Evolutionary conservation across 139 green algal species (phyloP), one percentile per base, ranked within the genome.

Genomic region (Axilococcus clingmanii): DNA sequence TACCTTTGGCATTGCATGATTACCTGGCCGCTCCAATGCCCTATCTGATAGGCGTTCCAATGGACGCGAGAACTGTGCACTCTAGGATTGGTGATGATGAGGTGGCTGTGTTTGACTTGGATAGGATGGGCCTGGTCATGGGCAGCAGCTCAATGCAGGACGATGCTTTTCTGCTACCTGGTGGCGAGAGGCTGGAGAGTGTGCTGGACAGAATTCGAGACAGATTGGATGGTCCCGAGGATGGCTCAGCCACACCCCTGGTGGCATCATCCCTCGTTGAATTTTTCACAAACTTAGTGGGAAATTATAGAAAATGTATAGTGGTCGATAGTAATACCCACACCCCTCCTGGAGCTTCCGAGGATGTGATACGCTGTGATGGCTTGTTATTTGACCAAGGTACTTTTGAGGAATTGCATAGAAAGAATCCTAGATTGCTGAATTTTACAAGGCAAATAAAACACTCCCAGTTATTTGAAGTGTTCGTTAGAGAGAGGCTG

Each of bases 21-120:
- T 90, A 89, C 69, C 69, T 91, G 46, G 52, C 66, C 1, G 82
- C 82, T 2, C 81, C 82, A 24, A 87, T 91, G 73, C 82, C 82
- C 19, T 91, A 85, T 55, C 60, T 91, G n/a, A 66, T 86, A 12
- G 82, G 82, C 30, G 36, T 91, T 34, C 76, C 68, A 30, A 68
- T 71, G 4, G 52, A 79, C 17, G 58, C 79, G 61, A 63, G 85
- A 61, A 66, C 64, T 2, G 43, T 48, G 32, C 58, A 87, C 23
- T 57, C 68, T 14, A 46, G 54, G 22, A 68, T 81, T 33, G 41
- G 63, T 2, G 73, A 88, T 61, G 66, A 76, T 17, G 77, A 87
- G 62, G 66, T 80, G 24, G 63, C 68, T 5, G 22, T 83, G 27
- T 52, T 85, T 4, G 68, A 85, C 54, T 71, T 85, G 33, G 77